Conservation (phyloP, 768 basidiomycete genomes). For the Tulasnella sp. region DNA sequence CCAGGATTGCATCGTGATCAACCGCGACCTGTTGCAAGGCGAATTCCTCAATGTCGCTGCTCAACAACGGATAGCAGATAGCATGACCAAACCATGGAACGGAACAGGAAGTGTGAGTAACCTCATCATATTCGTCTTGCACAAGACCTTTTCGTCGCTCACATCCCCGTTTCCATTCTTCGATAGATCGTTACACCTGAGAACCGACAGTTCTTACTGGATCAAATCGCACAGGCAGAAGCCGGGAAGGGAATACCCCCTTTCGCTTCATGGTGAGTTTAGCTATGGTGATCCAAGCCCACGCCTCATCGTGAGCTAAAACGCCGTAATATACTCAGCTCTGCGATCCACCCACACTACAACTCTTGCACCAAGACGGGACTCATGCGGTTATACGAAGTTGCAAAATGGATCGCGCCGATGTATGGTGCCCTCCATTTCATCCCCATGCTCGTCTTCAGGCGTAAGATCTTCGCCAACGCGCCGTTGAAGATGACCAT, state of each 20-base stretch:
- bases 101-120: conserved; percentile 5
- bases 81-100: conserved; percentile 27
- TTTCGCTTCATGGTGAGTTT: conserved; percentile 28
- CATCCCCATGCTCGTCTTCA: conserved; percentile 77
- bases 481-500: conserved; percentile 58
- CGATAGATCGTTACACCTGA: conserved; percentile 6
- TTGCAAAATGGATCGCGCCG: conserved; percentile 70
- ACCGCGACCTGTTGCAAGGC: conserved; percentile 48
- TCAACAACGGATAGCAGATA: conserved; percentile 43
- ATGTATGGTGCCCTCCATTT: conserved; percentile 83
- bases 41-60: conserved; percentile 45
- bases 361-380: conserved; percentile 51
- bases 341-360: conserved; percentile 65
- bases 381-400: conserved; percentile 62
- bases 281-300: too few relatives aligned
- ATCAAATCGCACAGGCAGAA: conserved; percentile 23
- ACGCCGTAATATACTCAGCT: conserved; percentile 29
- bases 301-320: background rate
- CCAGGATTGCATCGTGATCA: conserved; percentile 46
- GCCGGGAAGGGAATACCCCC: conserved; percentile 18
- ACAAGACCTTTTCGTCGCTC: background rate
- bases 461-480: conserved; percentile 50
- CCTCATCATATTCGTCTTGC: too few relatives aligned
- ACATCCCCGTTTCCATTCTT: background rate
- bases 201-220: conserved; percentile 17